phyloP scores from a whole-genome alignment of 2,329 filamentous ascomycete species.

The Diplodia seriata region DNA sequence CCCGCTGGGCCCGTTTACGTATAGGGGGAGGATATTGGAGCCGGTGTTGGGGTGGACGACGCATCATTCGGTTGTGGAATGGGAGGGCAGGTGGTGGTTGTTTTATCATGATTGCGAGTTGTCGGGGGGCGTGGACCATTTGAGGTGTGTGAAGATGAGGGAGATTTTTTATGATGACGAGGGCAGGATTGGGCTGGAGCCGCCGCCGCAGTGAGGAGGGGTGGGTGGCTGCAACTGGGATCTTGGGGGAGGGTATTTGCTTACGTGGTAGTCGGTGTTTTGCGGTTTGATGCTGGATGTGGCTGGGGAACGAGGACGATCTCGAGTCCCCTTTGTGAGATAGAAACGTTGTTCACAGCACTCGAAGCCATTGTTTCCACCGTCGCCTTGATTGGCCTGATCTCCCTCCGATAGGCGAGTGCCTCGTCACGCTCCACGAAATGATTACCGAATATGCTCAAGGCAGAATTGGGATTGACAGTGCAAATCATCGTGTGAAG shows the following conservation, averaged over 20 bases:
- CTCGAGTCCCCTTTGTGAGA: too few species aligned
- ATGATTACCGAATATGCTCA: too few species aligned
- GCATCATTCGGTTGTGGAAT: conserved; percentile 80
- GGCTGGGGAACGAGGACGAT: too few species aligned
- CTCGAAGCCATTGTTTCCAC: too few species aligned
- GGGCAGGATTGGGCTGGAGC: conserved; percentile 62
- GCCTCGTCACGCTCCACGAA: too few species aligned
- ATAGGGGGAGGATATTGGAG: conserved; percentile 73
- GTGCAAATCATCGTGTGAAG: neutral
- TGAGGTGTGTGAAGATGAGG: conserved; percentile 75
- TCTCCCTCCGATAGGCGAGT: too few species aligned
- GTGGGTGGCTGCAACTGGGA: neutral
- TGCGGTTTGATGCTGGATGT: too few species aligned
- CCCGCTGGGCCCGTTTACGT: conserved; percentile 76
- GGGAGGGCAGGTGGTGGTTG: conserved; percentile 72
- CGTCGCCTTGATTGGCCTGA: too few species aligned
- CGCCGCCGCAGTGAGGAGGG: conserved; percentile 17
- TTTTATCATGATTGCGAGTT: conserved; percentile 79
- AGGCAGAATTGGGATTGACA: too few species aligned
- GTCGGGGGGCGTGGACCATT: conserved; percentile 71
- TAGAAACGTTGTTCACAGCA: too few species aligned
- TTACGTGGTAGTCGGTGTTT: too few species aligned
- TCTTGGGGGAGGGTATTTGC: too few species aligned
- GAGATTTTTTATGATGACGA: conserved; percentile 75
- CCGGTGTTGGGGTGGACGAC: conserved; percentile 83